A percentile compares a stretch with the other conserved stretches of the same genome.
Evolutionary conservation across 2,329 filamentous ascomycete species (phyloP).

Genomic region (Fusarium sp.): DNA sequence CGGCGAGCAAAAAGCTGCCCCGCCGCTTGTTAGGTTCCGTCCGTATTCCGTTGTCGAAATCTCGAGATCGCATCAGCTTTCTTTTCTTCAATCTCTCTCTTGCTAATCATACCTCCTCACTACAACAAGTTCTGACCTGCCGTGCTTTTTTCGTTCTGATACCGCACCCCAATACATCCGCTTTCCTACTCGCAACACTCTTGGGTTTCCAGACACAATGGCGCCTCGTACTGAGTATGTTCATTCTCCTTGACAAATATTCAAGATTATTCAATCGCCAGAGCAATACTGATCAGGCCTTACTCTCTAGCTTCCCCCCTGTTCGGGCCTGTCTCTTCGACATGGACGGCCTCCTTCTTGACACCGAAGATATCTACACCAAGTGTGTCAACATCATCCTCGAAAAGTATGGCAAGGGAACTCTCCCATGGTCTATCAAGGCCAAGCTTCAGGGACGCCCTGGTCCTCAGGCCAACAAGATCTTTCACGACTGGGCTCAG

Average conservation of each 20-base stretch:
- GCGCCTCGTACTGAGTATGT: constrained; percentile 58
- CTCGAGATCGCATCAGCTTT: constrained; percentile 11
- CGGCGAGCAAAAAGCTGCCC: constrained; percentile 3
- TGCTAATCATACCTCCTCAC: not conserved
- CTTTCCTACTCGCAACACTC: not conserved
- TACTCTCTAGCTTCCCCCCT: constrained; percentile 73
- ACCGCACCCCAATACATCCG: constrained; percentile 1
- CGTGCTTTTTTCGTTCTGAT: not conserved
- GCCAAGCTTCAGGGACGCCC: constrained; percentile 78
- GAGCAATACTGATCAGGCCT: constrained; percentile 14
- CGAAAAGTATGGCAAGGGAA: constrained; percentile 75
- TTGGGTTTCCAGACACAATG: constrained; percentile 46
- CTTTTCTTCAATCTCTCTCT: not conserved
- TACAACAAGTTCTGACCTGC: not conserved
- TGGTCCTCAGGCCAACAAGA: constrained; percentile 61
- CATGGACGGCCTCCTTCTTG: constrained; percentile 96
- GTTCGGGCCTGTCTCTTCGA: constrained; percentile 95
- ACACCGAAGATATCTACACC: constrained; percentile 93
- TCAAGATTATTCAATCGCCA: not conserved
- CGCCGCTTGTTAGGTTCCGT: not conserved
- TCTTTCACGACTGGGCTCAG: constrained; percentile 82
- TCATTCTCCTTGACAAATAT: not conserved
- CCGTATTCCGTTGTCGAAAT: constrained; percentile 7
- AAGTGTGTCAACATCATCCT: constrained; percentile 85
- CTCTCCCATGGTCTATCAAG: constrained; percentile 93